Evolutionary conservation across 192 early-diverging fungal genomes (phyloP).

Genomic region (Coemansia sp.): DNA sequence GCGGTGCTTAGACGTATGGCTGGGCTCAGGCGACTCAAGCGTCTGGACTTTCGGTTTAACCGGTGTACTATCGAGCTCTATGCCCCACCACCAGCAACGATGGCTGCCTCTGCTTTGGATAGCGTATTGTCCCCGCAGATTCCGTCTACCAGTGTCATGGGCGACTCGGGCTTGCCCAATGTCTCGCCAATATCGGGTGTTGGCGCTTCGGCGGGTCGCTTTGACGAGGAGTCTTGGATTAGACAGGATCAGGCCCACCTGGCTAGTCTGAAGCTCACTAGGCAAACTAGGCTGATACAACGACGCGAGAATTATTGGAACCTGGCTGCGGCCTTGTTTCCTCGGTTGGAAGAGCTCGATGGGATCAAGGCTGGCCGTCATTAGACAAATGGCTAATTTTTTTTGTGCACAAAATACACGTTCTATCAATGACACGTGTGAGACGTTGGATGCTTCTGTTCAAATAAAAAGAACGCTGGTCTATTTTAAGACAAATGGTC

Average conservation of each 20-base stretch:
- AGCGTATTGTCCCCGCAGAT: constrained; percentile 41
- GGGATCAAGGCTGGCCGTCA: constrained; percentile 38
- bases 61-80: constrained; percentile 42
- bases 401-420: background rate
- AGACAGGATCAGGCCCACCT: constrained; percentile 37
- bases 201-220: constrained; percentile 17
- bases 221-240: constrained; percentile 48
- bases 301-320: constrained; percentile 43
- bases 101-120: constrained; percentile 24
- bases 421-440: background rate
- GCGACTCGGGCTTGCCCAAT: constrained; percentile 9
- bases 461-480: background rate
- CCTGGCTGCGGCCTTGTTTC: constrained; percentile 26
- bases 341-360: constrained; percentile 46
- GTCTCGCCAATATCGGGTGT: constrained; percentile 13
- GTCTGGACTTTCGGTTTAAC: constrained; percentile 51
- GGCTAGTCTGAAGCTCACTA: constrained; percentile 26
- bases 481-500: background rate
- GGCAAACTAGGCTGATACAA: constrained; percentile 20
- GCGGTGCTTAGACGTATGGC: constrained; percentile 20
- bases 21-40: constrained; percentile 28
- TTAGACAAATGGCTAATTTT: constrained; percentile 6
- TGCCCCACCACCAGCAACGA: constrained; percentile 18
- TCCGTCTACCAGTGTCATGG: constrained; percentile 26
- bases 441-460: background rate